These are phyloP conservation scores for Fagopyrum homotropicum DNA, from an alignment of 148 eudicot genomes.

Conservation along the genomic window DNA sequence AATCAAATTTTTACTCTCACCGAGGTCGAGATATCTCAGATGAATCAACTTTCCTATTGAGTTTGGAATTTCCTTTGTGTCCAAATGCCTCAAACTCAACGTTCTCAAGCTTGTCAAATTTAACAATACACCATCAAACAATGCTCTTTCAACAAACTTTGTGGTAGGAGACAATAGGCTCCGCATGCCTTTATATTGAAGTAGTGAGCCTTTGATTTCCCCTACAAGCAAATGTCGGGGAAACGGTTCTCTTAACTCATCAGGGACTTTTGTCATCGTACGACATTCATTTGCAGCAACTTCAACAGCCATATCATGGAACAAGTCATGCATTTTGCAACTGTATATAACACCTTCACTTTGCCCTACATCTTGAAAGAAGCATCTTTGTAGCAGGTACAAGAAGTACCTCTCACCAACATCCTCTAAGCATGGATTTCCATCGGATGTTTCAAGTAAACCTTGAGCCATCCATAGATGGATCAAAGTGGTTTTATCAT, in stretches of 20 bases:
- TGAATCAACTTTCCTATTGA: slow-evolving; percentile 14
- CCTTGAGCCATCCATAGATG: slow-evolving; percentile 22
- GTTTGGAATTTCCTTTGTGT: not conserved
- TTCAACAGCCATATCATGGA: slow-evolving; percentile 20
- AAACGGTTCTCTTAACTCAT: not conserved
- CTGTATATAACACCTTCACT: too few relatives aligned
- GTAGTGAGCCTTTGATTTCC: not conserved
- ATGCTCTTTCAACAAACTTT: not conserved
- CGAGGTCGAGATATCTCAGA: slow-evolving; percentile 22
- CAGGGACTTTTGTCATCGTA: not conserved
- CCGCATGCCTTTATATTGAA: too few relatives aligned
- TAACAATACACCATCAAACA: not conserved
- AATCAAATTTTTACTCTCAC: not conserved
- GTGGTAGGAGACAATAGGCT: too few relatives aligned
- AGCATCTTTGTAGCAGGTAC: slow-evolving; percentile 16
- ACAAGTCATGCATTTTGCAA: slow-evolving; percentile 20
- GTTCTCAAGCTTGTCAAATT: slow-evolving; percentile 16
- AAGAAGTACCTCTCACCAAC: slow-evolving; percentile 4
- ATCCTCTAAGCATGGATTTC: too few relatives aligned
- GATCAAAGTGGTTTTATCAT: slow-evolving; percentile 12
- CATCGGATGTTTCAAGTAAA: not conserved
- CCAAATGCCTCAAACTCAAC: slow-evolving; percentile 15
- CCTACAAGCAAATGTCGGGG: not conserved
- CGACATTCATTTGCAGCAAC: slow-evolving; percentile 1
- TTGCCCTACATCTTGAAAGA: slow-evolving; percentile 18